Base-by-base conservation (phyloP, 441 rosid genomes). In the Arabidopsis hybrid region DNA sequence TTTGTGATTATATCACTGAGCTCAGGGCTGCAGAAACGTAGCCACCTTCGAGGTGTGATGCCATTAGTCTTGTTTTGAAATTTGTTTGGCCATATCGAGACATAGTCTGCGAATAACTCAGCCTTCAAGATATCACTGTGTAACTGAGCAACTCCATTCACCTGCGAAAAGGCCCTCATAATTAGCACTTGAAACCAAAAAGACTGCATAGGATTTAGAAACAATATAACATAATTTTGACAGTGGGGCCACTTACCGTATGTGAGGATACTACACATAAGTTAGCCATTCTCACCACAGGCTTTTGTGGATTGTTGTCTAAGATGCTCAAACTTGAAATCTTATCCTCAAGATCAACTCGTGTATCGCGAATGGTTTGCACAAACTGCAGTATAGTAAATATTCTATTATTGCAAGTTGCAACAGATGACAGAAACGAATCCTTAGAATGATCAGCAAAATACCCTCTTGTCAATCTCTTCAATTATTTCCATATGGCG, bases 401-500 rank as follows among this genome's bases (percentile, higher is more conserved):
- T 36, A 69, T 42, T 36, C 18, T 36, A 67, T 49, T 56, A 73
- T 56, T 26, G 29, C 29, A 26, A 26, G 29, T 26, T 40, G 64
- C 38, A 56, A 60, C 65, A 73, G 76, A 42, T 45, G 36, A 39
- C 14, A 32, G 64, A 64, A 50, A 53, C 1, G 63, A 57, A 40
- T 55, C 9, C 47, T 42, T 35, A 38, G 11, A 67, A 53, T 69
- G 60, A 51, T 60, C 47, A 36, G 56, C 26, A 55, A 69, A 40
- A 65, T 89, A 92, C 99, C 91, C 98, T 87, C 76, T 83, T 95
- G 76, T 95, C 95, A 67, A 92, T 91, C 81, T 95, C 99, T 78
- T 83, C 92, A 78, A 95, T 92, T 80, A 95, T 95, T 82, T 95
- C 99, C 98, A 95, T 91, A 76, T 95, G 99, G 71, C 99, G 99